Evolutionary conservation across 1,284 basidiomycete species (phyloP).

Genomic region (Kwoniella shivajii): DNA sequence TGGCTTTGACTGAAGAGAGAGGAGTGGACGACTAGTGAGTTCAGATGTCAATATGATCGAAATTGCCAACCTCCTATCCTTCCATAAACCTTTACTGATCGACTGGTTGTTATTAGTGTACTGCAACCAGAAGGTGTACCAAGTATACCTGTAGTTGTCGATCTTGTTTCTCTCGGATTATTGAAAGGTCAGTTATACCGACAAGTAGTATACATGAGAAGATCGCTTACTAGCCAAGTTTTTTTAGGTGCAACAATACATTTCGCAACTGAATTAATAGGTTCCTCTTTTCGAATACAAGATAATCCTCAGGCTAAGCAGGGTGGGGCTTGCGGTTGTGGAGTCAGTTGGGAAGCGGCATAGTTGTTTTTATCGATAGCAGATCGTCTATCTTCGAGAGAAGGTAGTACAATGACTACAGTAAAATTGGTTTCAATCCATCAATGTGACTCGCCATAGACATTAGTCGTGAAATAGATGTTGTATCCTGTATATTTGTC

Average conservation of each 20-base stretch:
- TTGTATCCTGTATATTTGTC: not conserved
- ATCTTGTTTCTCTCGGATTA: slow-evolving; percentile 49
- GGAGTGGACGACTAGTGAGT: slow-evolving; percentile 59
- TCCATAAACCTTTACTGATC: not conserved
- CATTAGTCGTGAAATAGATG: not conserved
- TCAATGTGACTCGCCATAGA: no score
- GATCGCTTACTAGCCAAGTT: slow-evolving; percentile 42
- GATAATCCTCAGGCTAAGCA: slow-evolving; percentile 62
- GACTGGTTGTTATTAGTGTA: slow-evolving; percentile 26
- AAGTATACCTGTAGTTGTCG: slow-evolving; percentile 51
- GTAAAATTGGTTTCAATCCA: not conserved
- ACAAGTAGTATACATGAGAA: not conserved
- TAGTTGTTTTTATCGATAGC: not conserved
- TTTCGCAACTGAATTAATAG: slow-evolving; percentile 63
- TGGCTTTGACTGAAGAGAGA: slow-evolving; percentile 57
- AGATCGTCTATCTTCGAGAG: not conserved
- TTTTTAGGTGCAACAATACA: slow-evolving; percentile 59
- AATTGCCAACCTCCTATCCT: not conserved
- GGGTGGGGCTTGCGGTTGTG: slow-evolving; percentile 61
- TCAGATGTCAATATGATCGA: not conserved
- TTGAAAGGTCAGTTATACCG: slow-evolving; percentile 45
- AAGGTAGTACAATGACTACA: not conserved
- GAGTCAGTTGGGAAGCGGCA: slow-evolving; percentile 57
- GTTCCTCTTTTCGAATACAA: slow-evolving; percentile 58
- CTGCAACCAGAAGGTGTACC: slow-evolving; percentile 43